Conservation (phyloP, 1,139 yeast genomes). For the Meyerozyma sp. region DNA sequence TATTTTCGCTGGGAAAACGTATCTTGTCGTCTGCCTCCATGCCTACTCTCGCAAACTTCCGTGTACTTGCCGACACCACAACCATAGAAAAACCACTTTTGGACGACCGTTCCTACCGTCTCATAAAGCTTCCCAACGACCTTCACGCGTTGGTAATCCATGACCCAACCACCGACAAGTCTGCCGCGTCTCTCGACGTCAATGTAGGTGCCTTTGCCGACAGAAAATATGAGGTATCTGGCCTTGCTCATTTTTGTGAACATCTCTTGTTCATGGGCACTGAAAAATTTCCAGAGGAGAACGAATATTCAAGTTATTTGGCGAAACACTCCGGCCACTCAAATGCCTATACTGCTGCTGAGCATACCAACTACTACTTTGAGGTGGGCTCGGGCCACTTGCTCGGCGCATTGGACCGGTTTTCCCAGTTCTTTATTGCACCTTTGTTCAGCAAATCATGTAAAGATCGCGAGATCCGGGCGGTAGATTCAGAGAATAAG, state of each 20-base stretch:
- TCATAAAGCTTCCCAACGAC: conserved; percentile 60
- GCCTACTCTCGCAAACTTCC: not conserved
- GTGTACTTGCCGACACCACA: conserved; percentile 11
- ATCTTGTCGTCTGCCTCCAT: not conserved
- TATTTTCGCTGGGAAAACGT: not conserved
- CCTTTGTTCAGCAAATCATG: conserved; percentile 80
- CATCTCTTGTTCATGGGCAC: conserved; percentile 98
- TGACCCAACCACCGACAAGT: conserved; percentile 81
- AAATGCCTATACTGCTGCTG: conserved; percentile 86
- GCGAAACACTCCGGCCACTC: conserved; percentile 62
- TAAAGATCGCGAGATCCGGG: conserved; percentile 87
- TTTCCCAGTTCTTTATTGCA: conserved; percentile 83
- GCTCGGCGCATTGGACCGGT: conserved; percentile 86
- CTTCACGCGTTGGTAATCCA: conserved; percentile 73
- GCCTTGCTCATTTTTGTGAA: conserved; percentile 95
- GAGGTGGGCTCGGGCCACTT: conserved; percentile 73
- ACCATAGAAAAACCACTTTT: conserved; percentile 53
- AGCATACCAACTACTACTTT: conserved; percentile 87
- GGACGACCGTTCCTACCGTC: conserved; percentile 73
- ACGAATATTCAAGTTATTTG: conserved; percentile 75
- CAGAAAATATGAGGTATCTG: conserved; percentile 61
- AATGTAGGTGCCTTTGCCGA: conserved; percentile 88
- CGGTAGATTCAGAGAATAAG: conserved; percentile 94
- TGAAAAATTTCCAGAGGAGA: conserved; percentile 82
- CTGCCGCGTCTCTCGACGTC: conserved; percentile 92